Base-by-base conservation (phyloP, 179 eudicot genomes). In the Silene noctiflora region DNA sequence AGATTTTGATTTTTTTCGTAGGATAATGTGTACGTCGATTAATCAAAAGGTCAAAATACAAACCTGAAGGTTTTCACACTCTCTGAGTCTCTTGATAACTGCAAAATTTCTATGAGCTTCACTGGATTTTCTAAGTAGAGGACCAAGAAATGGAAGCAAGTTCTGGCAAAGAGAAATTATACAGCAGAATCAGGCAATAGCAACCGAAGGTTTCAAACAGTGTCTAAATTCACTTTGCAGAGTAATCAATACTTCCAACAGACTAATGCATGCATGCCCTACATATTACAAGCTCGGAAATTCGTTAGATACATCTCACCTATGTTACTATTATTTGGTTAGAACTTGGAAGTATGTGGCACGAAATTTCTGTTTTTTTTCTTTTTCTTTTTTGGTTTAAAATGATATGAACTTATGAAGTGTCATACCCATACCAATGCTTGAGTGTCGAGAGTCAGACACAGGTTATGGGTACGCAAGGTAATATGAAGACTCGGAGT, bases 21-120 rank as follows among this genome's bases (percentile, higher is more conserved):
- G 20, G 20, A 16, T 1, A 17, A 55, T 55, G 59, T 3, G 59
- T 16, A 17, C 13, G 59, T 53, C 16, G 17, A 13, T 17, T 53
- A 16, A 53, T 0, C 59, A 53, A 16, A 53, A 13, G 59, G 19
- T 27, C 29, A 4, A 65, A 29, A 48, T 62, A 64, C 77, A 78
- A 86, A 95, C 99, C 96, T 96, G 97, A 63, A 96, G 93, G 83
- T 87, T 90, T 77, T 96, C 99, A 78, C 96, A 88, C 82, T 91
- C 94, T 82, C 99, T 90, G 67, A 96, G 87, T 73, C 94, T 90
- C 86, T 77, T 91, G 80, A 96, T 89, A 56, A 96, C 96, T 48
- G 99, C 84, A 67, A 88, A 93, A 81, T 96, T 96, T 44, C 98
- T 81, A 77, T 86, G 85, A 10, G 91, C 90, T 86, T 96, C 98